A percentile compares a stretch with the other conserved stretches of the same genome.
phyloP scores from a whole-genome alignment of 768 basidiomycete species.

The Rhizopogon salebrosus region DNA sequence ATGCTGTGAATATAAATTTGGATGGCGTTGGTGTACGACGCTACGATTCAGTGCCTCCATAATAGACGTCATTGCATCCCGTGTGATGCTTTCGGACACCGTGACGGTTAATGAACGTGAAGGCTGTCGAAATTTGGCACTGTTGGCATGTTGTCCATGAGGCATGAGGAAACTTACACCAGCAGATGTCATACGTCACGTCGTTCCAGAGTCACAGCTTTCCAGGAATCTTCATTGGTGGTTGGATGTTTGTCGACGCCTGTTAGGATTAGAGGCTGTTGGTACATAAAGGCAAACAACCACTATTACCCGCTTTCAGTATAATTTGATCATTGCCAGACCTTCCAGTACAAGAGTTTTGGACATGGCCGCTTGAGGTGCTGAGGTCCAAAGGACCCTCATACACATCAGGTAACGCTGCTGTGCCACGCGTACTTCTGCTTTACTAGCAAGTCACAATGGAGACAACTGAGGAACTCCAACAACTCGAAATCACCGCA shows the following conservation, averaged over 20 bases:
- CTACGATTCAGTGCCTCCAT: no score
- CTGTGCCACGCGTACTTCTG: slow-evolving; percentile 23
- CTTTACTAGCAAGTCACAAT: slow-evolving; percentile 31
- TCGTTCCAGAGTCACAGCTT: no score
- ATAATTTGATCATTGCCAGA: not conserved
- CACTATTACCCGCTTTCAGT: not conserved
- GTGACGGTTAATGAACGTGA: no score
- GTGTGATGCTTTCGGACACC: no score
- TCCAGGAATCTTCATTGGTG: no score
- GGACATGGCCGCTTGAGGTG: slow-evolving; percentile 70
- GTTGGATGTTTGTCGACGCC: not conserved
- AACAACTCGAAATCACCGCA: slow-evolving; percentile 68
- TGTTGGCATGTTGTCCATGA: no score
- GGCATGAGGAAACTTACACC: no score
- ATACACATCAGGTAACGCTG: slow-evolving; percentile 47
- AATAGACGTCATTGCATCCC: no score
- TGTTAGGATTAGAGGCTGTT: not conserved
- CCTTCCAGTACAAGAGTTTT: slow-evolving; percentile 9
- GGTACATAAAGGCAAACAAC: not conserved
- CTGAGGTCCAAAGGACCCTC: slow-evolving; percentile 67
- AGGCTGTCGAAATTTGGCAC: no score
- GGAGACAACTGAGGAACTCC: slow-evolving; percentile 70
- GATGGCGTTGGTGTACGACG: no score
- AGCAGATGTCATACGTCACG: no score
- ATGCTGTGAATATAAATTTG: no score